Evolutionary conservation across 345 rosid genomes (phyloP).

Genomic region (Atalantia buxifolia): DNA sequence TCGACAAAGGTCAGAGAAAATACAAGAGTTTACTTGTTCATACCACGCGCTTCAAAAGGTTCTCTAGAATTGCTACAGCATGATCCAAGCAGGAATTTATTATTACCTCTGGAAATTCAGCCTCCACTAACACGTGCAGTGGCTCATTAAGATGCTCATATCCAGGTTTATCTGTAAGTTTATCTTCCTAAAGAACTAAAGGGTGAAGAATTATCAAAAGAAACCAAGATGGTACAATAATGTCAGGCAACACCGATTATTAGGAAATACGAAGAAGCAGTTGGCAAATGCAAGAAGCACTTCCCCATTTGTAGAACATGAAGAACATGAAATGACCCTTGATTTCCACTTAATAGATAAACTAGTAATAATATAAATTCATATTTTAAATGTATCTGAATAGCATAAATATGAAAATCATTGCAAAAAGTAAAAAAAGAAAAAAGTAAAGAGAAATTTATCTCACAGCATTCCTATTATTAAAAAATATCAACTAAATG

Average conservation of each 20-base stretch:
- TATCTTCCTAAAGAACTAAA: constrained; percentile 59
- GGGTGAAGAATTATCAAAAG: not conserved
- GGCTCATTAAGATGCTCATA: constrained; percentile 94
- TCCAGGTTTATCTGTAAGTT: constrained; percentile 84
- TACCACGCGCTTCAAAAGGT: constrained; percentile 89
- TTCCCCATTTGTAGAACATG: not conserved
- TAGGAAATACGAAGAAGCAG: not conserved
- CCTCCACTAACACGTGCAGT: constrained; percentile 81
- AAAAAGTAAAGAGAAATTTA: too few relatives aligned
- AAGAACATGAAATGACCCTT: not conserved
- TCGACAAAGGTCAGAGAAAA: not conserved
- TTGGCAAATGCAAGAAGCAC: not conserved
- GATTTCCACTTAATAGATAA: too few relatives aligned
- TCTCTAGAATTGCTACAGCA: constrained; percentile 66
- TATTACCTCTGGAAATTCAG: constrained; percentile 83
- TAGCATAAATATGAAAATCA: too few relatives aligned
- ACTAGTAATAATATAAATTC: not conserved
- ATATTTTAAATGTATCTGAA: too few relatives aligned
- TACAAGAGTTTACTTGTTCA: not conserved
- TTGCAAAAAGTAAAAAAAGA: too few relatives aligned
- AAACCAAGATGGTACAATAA: not conserved
- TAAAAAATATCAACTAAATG: too few relatives aligned
- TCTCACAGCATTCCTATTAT: too few relatives aligned
- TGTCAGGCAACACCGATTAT: too few relatives aligned
- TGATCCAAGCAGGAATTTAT: constrained; percentile 65